These are phyloP conservation scores for Somion occarium DNA, from an alignment of 1,284 basidiomycete species.

Conservation along the genomic window DNA sequence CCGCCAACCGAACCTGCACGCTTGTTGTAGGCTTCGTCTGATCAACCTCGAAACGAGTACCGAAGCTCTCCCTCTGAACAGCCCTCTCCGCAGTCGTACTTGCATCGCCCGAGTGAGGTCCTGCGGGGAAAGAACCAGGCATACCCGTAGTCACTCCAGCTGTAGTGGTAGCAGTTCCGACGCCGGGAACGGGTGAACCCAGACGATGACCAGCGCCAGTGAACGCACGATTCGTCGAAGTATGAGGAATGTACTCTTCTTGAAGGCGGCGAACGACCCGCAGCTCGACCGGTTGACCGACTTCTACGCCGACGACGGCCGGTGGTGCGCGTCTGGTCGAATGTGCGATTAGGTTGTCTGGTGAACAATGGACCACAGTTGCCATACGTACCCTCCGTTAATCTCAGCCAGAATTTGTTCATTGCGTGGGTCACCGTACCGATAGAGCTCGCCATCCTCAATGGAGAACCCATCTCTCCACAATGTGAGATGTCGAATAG, in stretches of 20 bases:
- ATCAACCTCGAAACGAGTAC: constrained; percentile 78
- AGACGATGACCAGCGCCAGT: constrained; percentile 80
- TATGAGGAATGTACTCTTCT: constrained; percentile 70
- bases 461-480: constrained; percentile 95
- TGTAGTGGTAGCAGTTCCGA: constrained; percentile 28
- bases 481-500: constrained; percentile 81
- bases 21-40: constrained; percentile 78
- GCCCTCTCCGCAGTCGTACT: constrained; percentile 17
- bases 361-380: no score
- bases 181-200: constrained; percentile 57
- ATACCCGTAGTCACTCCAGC: constrained; percentile 30
- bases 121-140: constrained; percentile 53
- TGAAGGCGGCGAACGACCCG: constrained; percentile 71
- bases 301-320: constrained; percentile 69
- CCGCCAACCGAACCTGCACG: constrained; percentile 87
- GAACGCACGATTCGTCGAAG: constrained; percentile 46
- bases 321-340: constrained; percentile 78
- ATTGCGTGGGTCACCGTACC: constrained; percentile 82
- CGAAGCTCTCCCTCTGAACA: constrained; percentile 36
- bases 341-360: no score
- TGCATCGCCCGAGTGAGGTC: constrained; percentile 13
- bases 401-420: constrained; percentile 74
- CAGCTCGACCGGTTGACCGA: constrained; percentile 85
- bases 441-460: constrained; percentile 84
- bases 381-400: constrained; percentile 70